Evolutionary conservation across 768 basidiomycete genomes (phyloP), one percentile per base, ranked within the genome.

Genomic region (Tubosaeta sp.): DNA sequence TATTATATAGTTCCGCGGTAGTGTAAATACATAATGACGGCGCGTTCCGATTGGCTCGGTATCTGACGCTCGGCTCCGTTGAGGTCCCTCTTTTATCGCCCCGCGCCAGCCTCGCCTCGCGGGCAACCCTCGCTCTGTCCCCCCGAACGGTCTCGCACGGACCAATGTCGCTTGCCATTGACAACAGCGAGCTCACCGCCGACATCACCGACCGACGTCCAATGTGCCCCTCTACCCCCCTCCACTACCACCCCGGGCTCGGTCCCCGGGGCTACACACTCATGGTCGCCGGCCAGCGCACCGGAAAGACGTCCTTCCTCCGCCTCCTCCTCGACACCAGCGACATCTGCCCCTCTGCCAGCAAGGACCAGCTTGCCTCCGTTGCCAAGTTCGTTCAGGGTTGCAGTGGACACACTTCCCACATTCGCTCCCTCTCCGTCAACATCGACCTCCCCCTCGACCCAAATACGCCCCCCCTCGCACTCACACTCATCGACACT

Each of bases 221-320:
- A 38, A 29, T 53, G 55, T 61, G 58, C 52, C 61, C 64, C 60
- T 59, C 63, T 59, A 58, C 49, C 49, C 59, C 62, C 59, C 56
- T 59, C 60, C 48, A 53, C 53, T 56, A 16, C 35, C 54, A 63
- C 59, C 52, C 27, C 27, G 27, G 27, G 9, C 27, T 59, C 60
- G 63, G 60, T 62, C 48, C 55, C 57, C 50, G 59, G 62, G 72
- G 73, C 32, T 79, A 80, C 73, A 84, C 84, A 59, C 73, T 91
- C 69, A 85, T 91, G 73, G 87, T 89, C 63, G 89, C 88, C 51
- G 89, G 89, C 46, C 83, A 81, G 65, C 76, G 84, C 71, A 84
- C 86, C 71, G 87, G 87, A 71, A 93, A 93, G 78, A 90, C 89
- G 21, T 85, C 87, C 54, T 87, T 93, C 64, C 84, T 91, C 64